Conservation (phyloP, 768 basidiomycete species). For the Tylopilus rubrobrunneus region DNA sequence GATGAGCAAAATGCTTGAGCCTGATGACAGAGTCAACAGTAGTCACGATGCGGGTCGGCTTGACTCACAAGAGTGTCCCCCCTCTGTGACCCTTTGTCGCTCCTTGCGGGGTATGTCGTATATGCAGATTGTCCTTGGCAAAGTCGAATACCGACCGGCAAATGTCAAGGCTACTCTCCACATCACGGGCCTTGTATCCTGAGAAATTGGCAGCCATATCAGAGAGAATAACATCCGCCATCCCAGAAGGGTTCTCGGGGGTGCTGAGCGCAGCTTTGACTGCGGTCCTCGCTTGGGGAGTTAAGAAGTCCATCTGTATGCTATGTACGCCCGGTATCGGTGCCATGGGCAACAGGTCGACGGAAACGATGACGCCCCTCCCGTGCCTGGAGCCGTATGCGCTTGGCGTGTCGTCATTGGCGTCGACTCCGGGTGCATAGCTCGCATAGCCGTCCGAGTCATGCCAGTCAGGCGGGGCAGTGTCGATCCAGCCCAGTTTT, state of each 20-base stretch:
- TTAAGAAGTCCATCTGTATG: slow-evolving; percentile 78
- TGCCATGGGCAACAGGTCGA: slow-evolving; percentile 74
- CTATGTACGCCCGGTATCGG: slow-evolving; percentile 71
- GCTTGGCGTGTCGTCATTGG: not conserved
- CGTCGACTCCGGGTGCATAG: not conserved
- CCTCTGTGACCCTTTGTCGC: slow-evolving; percentile 40
- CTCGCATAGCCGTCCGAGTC: not conserved
- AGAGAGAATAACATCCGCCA: slow-evolving; percentile 78
- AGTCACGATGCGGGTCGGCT: not conserved
- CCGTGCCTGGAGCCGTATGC: slow-evolving; percentile 26
- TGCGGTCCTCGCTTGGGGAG: slow-evolving; percentile 41
- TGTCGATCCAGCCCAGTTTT: slow-evolving; percentile 50
- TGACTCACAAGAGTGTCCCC: slow-evolving; percentile 48
- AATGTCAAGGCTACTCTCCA: slow-evolving; percentile 65
- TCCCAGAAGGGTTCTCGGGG: slow-evolving; percentile 32
- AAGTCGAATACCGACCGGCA: slow-evolving; percentile 73
- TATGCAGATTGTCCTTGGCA: slow-evolving; percentile 48
- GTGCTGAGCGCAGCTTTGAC: slow-evolving; percentile 40
- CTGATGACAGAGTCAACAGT: slow-evolving; percentile 35
- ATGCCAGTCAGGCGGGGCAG: slow-evolving; percentile 1
- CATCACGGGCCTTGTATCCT: slow-evolving; percentile 66
- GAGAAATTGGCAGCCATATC: slow-evolving; percentile 89
- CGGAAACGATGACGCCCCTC: slow-evolving; percentile 56
- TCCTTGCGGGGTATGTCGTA: slow-evolving; percentile 39
- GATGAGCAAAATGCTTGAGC: slow-evolving; percentile 83